phyloP scores from a whole-genome alignment of 805 yeast species.

The Isabelozyma heimii region DNA sequence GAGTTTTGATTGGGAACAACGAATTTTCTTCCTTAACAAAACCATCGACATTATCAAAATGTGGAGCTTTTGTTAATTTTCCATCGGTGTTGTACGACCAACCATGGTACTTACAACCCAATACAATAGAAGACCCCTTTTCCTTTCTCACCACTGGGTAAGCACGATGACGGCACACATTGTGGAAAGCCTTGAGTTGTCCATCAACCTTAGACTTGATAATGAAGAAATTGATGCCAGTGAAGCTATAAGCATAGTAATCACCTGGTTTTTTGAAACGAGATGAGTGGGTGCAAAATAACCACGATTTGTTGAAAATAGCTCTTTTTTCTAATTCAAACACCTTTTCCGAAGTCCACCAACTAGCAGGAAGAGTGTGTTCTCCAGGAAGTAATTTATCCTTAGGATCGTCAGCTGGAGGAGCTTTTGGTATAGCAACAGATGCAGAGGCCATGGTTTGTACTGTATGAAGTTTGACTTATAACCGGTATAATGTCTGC shows the following conservation, averaged over 20 bases:
- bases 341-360: constrained; percentile 63
- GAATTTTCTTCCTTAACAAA: constrained; percentile 56
- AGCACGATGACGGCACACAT: constrained; percentile 65
- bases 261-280: constrained; percentile 59
- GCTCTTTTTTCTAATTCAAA: constrained; percentile 59
- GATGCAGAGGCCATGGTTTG: constrained; percentile 15
- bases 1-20: constrained; percentile 52
- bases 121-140: constrained; percentile 53
- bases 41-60: constrained; percentile 57
- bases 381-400: constrained; percentile 15
- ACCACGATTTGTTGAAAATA: constrained; percentile 56
- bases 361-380: constrained; percentile 62
- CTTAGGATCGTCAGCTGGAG: constrained; percentile 14
- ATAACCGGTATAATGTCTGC: too few species aligned
- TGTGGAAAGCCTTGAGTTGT: constrained; percentile 57
- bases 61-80: constrained; percentile 57
- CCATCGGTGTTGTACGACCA: constrained; percentile 68
- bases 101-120: constrained; percentile 64
- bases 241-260: constrained; percentile 47
- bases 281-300: constrained; percentile 50
- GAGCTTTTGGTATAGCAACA: constrained; percentile 19
- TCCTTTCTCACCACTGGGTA: constrained; percentile 60
- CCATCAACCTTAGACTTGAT: constrained; percentile 51
- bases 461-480: too few species aligned
- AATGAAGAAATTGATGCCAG: constrained; percentile 55